Base-by-base conservation (phyloP, 495 filamentous ascomycete genomes). In the Echria macrotheca region DNA sequence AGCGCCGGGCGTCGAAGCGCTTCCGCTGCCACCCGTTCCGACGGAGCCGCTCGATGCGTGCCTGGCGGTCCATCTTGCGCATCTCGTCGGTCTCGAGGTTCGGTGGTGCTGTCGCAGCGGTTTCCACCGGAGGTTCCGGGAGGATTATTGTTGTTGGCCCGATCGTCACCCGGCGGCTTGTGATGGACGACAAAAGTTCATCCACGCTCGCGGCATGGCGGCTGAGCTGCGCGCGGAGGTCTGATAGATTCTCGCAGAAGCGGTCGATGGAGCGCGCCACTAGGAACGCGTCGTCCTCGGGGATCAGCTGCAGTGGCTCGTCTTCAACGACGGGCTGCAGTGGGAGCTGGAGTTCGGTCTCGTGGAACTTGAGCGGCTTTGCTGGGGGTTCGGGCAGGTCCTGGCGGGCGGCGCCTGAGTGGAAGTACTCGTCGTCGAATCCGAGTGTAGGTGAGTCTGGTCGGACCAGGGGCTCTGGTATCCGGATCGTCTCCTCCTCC, bases 371-470 rank as follows among this genome's bases (percentile, higher is more conserved):
- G 28, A 39, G 21, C n/a, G 50, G 47, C 5, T 22, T 7, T 22
- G 24, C 42, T 9, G 53, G 54, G 9, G 46, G 44, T 8, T 58
- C 46, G 0, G 60, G 56, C 8, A 63, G 55, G 17, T 58, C 43
- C 33, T 54, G 53, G 12, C 51, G 47, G 2, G 56, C 41, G 8
- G 48, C 24, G 22, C 46, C 49, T 5, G 50, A 32, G 18, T 53
- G 54, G 49, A 68, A 60, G 47, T 63, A 64, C 48, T 61, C 53
- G 47, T 73, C 67, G 26, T 70, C 63, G 47, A 69, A 69, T 18
- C 69, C 69, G 15, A 72, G 58, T 0, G 69, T 74, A 12, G 69
- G 71, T 15, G 70, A 70, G 49, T 77, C 69, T 1, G 72, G 68
- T 23, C 70, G 69, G 51, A 74, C 61, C 15, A 68, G 58, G 9